Conservation (phyloP, 345 rosid genomes). For the Arabidopsis suecica region DNA sequence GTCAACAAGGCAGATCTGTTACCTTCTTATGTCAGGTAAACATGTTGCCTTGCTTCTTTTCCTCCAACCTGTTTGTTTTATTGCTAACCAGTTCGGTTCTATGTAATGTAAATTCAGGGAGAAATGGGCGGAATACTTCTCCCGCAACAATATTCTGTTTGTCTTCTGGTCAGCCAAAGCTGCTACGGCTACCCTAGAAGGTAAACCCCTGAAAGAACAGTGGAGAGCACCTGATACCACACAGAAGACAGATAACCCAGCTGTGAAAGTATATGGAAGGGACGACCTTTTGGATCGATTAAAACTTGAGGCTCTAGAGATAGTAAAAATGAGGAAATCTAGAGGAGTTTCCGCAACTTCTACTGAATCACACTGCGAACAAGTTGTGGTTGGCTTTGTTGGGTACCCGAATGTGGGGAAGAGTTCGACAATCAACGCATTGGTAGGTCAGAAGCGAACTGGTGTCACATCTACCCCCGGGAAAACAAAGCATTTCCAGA, state of each 20-base stretch:
- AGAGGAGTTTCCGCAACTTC: conserved; percentile 47
- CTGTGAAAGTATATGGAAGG: conserved; percentile 70
- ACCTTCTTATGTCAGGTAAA: conserved; percentile 73
- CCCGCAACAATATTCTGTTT: conserved; percentile 58
- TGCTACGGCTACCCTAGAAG: conserved; percentile 78
- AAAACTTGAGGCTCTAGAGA: conserved; percentile 77
- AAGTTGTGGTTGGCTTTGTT: conserved; percentile 82
- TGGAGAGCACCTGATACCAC: conserved; percentile 46
- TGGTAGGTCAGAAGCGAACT: conserved; percentile 89
- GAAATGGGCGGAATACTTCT: conserved; percentile 83
- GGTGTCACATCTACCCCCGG: conserved; percentile 97
- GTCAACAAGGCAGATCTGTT: conserved; percentile 96
- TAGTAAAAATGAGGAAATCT: conserved; percentile 61
- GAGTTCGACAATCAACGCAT: conserved; percentile 92
- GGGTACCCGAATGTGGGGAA: conserved; percentile 98
- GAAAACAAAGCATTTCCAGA: conserved; percentile 96
- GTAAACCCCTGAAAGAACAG: conserved; percentile 55
- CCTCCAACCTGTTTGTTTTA: conserved; percentile 4
- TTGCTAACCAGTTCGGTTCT: conserved; percentile 27
- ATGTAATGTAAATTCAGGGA: conserved; percentile 52
- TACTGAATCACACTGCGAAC: conserved; percentile 34
- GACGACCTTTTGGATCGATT: conserved; percentile 81
- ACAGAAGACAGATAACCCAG: conserved; percentile 53
- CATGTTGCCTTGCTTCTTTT: background rate
- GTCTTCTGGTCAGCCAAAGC: conserved; percentile 98